These are phyloP conservation scores for Populus hybrid DNA, from an alignment of 441 rosid species.

Conservation along the genomic window DNA sequence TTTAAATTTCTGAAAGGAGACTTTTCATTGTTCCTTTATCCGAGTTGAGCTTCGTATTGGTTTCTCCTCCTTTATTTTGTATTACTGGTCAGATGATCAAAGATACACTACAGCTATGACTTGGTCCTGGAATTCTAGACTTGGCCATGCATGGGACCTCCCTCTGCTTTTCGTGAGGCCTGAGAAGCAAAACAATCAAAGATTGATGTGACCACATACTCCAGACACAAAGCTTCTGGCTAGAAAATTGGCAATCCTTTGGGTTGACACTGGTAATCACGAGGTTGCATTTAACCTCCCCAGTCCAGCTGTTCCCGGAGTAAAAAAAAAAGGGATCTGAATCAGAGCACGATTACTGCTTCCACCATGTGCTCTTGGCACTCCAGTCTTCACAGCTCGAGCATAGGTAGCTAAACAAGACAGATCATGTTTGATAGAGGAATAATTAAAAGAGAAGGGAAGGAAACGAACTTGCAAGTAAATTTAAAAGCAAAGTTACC, in stretches of 20 bases:
- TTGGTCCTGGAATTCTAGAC: not conserved
- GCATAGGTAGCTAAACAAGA: constrained; percentile 38
- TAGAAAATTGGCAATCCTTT: not conserved
- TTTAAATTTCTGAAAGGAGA: too few species aligned
- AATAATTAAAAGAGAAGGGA: not conserved
- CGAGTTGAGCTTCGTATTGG: too few species aligned
- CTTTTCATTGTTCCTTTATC: too few species aligned
- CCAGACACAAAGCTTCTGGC: not conserved
- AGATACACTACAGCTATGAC: not conserved
- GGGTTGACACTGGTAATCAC: constrained; percentile 28
- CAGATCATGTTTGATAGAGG: constrained; percentile 5
- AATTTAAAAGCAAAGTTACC: constrained; percentile 36
- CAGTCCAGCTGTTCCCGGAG: constrained; percentile 64
- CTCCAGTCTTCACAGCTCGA: constrained; percentile 63
- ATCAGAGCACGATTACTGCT: constrained; percentile 51
- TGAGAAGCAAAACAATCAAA: constrained; percentile 27
- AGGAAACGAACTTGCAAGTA: not conserved
- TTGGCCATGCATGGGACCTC: constrained; percentile 10
- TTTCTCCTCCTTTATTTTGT: not conserved
- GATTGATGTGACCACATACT: not conserved
- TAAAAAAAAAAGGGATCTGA: constrained; percentile 59
- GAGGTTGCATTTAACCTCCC: constrained; percentile 70
- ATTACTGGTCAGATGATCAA: not conserved
- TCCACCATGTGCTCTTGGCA: constrained; percentile 43
- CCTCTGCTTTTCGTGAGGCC: constrained; percentile 74